Conservation (phyloP, 148 eudicot genomes). For the Polygonum aviculare region DNA sequence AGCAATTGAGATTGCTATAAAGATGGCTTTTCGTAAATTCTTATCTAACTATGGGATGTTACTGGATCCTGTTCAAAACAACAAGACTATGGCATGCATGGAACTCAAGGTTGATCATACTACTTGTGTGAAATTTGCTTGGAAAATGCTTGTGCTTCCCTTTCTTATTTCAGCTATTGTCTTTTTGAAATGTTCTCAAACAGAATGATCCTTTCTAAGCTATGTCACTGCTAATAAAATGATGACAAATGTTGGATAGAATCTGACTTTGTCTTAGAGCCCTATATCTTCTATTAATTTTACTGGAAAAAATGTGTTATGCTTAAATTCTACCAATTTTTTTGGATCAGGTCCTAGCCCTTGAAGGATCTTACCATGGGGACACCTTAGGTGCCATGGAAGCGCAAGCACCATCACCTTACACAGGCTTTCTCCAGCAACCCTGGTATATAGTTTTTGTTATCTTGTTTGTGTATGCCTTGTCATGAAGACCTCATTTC, state of each 20-base stretch:
- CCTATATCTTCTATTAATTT: neutral
- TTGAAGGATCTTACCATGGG: slow-evolving; percentile 94
- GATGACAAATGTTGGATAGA: neutral
- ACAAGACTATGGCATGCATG: slow-evolving; percentile 19
- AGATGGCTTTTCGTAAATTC: slow-evolving; percentile 98
- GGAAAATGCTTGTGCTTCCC: neutral
- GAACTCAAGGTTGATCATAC: slow-evolving; percentile 61
- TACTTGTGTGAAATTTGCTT: neutral
- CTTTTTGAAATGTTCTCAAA: neutral
- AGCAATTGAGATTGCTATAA: slow-evolving; percentile 90
- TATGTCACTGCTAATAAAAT: neutral
- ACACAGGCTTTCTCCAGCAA: slow-evolving; percentile 91
- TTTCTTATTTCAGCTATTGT: slow-evolving; percentile 1
- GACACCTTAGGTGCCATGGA: slow-evolving; percentile 99
- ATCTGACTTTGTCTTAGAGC: neutral
- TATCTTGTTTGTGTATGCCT: neutral
- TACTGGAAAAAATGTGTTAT: neutral
- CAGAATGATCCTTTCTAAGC: neutral
- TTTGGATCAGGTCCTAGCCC: slow-evolving; percentile 68
- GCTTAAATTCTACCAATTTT: neutral
- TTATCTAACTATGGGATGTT: slow-evolving; percentile 42
- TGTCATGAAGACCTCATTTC: neutral
- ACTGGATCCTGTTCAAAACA: slow-evolving; percentile 19
- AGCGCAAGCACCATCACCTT: slow-evolving; percentile 92
- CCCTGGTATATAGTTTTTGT: slow-evolving; percentile 56